Evolutionary conservation across 768 basidiomycete species (phyloP).

Genomic region (Chiua virens): DNA sequence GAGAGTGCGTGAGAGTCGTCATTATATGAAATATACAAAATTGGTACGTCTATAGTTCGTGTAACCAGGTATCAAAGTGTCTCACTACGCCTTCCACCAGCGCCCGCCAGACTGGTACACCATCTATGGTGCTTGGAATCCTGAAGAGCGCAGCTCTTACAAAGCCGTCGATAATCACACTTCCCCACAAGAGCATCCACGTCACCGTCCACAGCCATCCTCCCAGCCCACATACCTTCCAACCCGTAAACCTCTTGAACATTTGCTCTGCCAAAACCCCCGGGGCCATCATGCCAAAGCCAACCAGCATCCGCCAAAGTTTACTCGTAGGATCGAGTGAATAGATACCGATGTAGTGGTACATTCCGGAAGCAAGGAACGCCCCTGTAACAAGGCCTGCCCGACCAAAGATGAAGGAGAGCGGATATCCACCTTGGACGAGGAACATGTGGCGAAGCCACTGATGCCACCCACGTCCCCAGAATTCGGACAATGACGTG

Average conservation of each 20-base stretch:
- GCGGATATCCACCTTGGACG: constrained; percentile 27
- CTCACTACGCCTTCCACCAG: constrained; percentile 6
- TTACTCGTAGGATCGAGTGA: constrained; percentile 51
- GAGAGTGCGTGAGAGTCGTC: no score
- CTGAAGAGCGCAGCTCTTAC: constrained; percentile 14
- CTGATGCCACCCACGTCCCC: constrained; percentile 40
- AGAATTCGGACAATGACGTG: constrained; percentile 36
- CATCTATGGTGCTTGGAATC: background rate
- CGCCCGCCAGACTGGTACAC: background rate
- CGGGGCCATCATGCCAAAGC: constrained; percentile 55
- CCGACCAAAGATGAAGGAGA: constrained; percentile 43
- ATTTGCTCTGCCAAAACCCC: constrained; percentile 46
- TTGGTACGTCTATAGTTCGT: background rate
- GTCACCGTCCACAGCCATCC: constrained; percentile 38
- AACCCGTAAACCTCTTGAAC: constrained; percentile 23
- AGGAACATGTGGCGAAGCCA: constrained; percentile 34
- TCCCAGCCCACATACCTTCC: constrained; percentile 25
- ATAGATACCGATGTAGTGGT: constrained; percentile 54
- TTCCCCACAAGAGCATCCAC: constrained; percentile 27
- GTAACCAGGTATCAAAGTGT: constrained; percentile 13
- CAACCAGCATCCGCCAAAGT: constrained; percentile 38
- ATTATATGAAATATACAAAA: no score
- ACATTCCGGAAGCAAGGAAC: constrained; percentile 54
- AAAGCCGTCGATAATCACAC: constrained; percentile 21
- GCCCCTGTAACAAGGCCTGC: constrained; percentile 50